Percentiles rank a stretch among this genome's conserved stretches.
Evolutionary conservation across 345 rosid species (phyloP).

Genomic region (Sonneratia alba): DNA sequence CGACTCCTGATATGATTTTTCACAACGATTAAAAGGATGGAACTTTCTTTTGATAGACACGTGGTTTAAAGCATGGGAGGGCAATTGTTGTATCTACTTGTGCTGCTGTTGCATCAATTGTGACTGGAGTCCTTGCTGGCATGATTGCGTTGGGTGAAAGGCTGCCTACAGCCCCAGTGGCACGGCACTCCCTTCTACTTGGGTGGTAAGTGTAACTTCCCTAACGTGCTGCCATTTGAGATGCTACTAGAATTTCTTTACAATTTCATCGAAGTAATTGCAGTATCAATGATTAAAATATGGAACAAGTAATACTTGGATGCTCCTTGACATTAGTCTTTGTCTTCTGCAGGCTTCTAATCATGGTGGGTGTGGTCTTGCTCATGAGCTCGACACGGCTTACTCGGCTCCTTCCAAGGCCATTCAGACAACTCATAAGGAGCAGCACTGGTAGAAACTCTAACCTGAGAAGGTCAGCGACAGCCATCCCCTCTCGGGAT

Average conservation of each 20-base stretch:
- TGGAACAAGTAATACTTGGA: not conserved
- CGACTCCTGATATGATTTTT: not conserved
- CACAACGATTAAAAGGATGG: not conserved
- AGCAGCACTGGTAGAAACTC: conserved; percentile 32
- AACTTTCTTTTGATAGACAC: conserved; percentile 36
- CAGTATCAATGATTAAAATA: not conserved
- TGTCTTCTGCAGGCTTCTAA: conserved; percentile 49
- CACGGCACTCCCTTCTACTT: no score
- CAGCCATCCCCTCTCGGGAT: conserved; percentile 35
- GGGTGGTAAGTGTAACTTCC: no score
- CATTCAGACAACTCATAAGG: conserved; percentile 26
- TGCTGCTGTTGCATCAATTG: conserved; percentile 92
- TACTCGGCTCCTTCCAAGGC: conserved; percentile 29
- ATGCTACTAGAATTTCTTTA: no score
- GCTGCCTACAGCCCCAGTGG: no score
- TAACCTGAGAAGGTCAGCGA: conserved; percentile 28
- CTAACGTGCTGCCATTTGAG: no score
- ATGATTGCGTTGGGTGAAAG: no score
- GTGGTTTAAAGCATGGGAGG: conserved; percentile 90
- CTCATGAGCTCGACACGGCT: conserved; percentile 63
- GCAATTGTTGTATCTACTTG: conserved; percentile 92
- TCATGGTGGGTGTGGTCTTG: conserved; percentile 59
- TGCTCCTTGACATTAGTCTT: not conserved
- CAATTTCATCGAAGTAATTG: not conserved
- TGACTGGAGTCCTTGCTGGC: conserved; percentile 71